Conservation (phyloP, 1,284 basidiomycete genomes). For the Exsudoporus floridanus region DNA sequence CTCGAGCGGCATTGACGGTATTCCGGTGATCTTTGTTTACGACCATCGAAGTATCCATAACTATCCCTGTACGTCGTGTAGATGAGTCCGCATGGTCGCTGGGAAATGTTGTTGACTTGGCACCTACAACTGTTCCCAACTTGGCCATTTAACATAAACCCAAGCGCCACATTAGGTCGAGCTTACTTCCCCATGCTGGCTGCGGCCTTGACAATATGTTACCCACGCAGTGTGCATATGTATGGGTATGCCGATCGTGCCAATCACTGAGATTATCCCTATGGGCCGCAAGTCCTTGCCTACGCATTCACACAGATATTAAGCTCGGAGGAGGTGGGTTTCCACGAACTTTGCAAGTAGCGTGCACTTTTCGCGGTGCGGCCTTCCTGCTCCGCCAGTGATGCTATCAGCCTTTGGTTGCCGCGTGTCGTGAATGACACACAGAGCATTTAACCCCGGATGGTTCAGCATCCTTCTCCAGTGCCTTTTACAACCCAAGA, state of each 20-base stretch:
- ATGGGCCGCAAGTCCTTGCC: background rate
- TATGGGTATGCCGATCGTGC: background rate
- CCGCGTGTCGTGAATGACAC: too few relatives aligned
- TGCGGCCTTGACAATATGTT: too few relatives aligned
- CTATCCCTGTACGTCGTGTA: too few relatives aligned
- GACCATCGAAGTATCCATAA: too few relatives aligned
- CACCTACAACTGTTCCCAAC: too few relatives aligned
- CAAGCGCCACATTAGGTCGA: too few relatives aligned
- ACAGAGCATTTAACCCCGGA: constrained; percentile 12
- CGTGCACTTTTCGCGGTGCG: background rate
- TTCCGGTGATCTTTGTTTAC: too few relatives aligned
- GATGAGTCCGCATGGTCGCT: too few relatives aligned
- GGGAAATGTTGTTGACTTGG: background rate
- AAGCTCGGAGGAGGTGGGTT: too few relatives aligned
- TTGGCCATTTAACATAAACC: background rate
- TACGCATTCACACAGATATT: background rate
- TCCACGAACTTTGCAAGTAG: background rate
- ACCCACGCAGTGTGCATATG: too few relatives aligned
- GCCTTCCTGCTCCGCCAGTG: background rate
- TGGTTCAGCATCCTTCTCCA: background rate
- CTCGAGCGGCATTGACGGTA: too few relatives aligned
- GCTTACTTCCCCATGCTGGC: too few relatives aligned
- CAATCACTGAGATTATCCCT: background rate
- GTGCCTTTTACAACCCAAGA: background rate
- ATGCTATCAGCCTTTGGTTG: background rate